Base-by-base conservation (phyloP, 2,329 filamentous ascomycete species). In the Nigrospora osmanthi region DNA sequence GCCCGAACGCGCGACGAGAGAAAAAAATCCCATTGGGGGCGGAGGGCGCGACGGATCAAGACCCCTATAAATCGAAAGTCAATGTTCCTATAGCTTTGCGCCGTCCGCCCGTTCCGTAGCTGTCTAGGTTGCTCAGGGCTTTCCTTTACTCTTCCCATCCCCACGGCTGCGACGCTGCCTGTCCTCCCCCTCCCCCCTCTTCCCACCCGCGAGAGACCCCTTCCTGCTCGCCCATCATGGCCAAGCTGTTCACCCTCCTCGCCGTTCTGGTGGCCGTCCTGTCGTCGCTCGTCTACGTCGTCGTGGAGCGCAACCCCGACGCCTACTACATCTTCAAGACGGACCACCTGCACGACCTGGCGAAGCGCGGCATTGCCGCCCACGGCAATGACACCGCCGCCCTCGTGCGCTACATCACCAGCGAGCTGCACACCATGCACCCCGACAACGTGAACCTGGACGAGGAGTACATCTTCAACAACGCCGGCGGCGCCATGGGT, bases 381-480 rank as follows among this genome's bases (percentile, higher is more conserved):
- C 81, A 91, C 62, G 87, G 86, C 54, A 86, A 90, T 62, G 77
- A 91, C 69, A 94, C 88, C 13, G 65, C 72, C 46, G 71, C 72
- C 45, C 76, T 89, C 11, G 84, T 89, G 48, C 60, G 73, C 52
- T 81, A 77, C 67, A 89, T 94, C 53, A 80, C 87, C 42, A 59
- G 68, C 48, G 82, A 88, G 67, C 73, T 94, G 45, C 70, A 72
- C 54, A 68, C 69, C 54, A 75, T 73, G 56, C 55, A 68, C 60
- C 61, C 67, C 42, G 55, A 58, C 41, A 69, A 87, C 64, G 59
- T 91, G 59, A 89, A 85, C 68, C 61, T 78, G 45, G 70, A 84
- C 47, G 80, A 91, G 68, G 85, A 91, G 65, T 95, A 88, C 88
- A 75, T 94, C 38, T 91, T 95, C 58, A 95, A 94, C 74, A 94